These are phyloP conservation scores for Halenospora varia DNA, from an alignment of 495 filamentous ascomycete species.

Conservation along the genomic window DNA sequence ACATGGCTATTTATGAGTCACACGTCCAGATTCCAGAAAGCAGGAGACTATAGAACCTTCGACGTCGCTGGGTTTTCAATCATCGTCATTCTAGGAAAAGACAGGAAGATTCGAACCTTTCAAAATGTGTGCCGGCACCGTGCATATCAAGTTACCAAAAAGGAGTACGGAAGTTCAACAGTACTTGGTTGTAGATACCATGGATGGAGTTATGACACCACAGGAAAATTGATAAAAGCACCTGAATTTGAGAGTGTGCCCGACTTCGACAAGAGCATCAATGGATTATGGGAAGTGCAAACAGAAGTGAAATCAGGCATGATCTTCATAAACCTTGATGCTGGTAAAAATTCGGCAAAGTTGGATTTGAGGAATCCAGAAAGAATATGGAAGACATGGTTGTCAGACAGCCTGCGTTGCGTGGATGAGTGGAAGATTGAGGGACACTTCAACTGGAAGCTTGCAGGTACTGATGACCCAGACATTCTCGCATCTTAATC, in stretches of 20 bases:
- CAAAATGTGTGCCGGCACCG: slow-evolving; percentile 57
- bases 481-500: not conserved
- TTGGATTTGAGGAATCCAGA: slow-evolving; percentile 12
- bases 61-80: slow-evolving; percentile 44
- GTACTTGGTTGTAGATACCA: slow-evolving; percentile 59
- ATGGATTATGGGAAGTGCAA: slow-evolving; percentile 46
- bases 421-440: slow-evolving; percentile 32
- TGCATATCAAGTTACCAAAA: slow-evolving; percentile 50
- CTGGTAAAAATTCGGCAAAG: slow-evolving; percentile 15
- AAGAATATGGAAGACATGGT: slow-evolving; percentile 16
- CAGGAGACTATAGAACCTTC: slow-evolving; percentile 46
- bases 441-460: slow-evolving; percentile 45
- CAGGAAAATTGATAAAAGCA: slow-evolving; percentile 53
- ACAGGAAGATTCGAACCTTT: slow-evolving; percentile 48
- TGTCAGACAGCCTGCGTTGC: not conserved
- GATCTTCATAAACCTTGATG: slow-evolving; percentile 43
- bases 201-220: slow-evolving; percentile 57
- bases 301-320: slow-evolving; percentile 29
- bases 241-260: slow-evolving; percentile 49
- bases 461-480: slow-evolving; percentile 9
- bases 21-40: slow-evolving; percentile 37
- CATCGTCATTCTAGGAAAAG: slow-evolving; percentile 43
- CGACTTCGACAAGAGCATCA: slow-evolving; percentile 52
- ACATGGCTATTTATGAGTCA: slow-evolving; percentile 50
- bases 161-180: slow-evolving; percentile 40